A percentile compares a stretch with the other conserved stretches of the same genome.
Evolutionary conservation across 768 basidiomycete genomes (phyloP).

Genomic region (Leccinum incarnatum): DNA sequence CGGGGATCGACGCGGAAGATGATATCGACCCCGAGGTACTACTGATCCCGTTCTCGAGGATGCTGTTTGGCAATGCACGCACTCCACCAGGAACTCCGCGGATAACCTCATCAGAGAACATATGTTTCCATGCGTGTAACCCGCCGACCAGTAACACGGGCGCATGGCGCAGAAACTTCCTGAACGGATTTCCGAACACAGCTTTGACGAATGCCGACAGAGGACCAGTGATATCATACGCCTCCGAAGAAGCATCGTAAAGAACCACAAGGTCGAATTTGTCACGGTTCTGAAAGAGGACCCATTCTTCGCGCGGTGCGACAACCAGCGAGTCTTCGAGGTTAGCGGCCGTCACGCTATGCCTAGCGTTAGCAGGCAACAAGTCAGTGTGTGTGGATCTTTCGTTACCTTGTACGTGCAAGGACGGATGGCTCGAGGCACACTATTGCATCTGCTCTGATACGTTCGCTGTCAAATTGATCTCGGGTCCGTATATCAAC

Average conservation of each 20-base stretch:
- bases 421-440: conserved; percentile 86
- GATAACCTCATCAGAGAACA: conserved; percentile 44
- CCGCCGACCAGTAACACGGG: conserved; percentile 88
- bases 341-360: conserved; percentile 59
- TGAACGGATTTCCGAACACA: conserved; percentile 72
- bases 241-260: conserved; percentile 68
- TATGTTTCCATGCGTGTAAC: conserved; percentile 72
- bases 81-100: conserved; percentile 21
- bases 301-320: conserved; percentile 65
- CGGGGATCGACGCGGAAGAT: conserved; percentile 16
- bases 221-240: conserved; percentile 49
- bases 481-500: conserved; percentile 81
- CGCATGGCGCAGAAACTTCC: conserved; percentile 65
- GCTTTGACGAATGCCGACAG: conserved; percentile 60
- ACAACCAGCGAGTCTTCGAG: conserved; percentile 76
- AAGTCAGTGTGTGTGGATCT: conserved; percentile 4
- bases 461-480: conserved; percentile 73
- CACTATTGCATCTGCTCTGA: conserved; percentile 64
- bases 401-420: conserved; percentile 58
- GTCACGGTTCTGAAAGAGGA: conserved; percentile 79
- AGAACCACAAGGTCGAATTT: conserved; percentile 87
- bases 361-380: conserved; percentile 9
- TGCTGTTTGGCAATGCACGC: conserved; percentile 17
- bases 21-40: conserved; percentile 28
- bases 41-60: conserved; percentile 25